These are phyloP conservation scores for Leccinum longicurvipes DNA, from an alignment of 768 basidiomycete genomes.

Conservation along the genomic window DNA sequence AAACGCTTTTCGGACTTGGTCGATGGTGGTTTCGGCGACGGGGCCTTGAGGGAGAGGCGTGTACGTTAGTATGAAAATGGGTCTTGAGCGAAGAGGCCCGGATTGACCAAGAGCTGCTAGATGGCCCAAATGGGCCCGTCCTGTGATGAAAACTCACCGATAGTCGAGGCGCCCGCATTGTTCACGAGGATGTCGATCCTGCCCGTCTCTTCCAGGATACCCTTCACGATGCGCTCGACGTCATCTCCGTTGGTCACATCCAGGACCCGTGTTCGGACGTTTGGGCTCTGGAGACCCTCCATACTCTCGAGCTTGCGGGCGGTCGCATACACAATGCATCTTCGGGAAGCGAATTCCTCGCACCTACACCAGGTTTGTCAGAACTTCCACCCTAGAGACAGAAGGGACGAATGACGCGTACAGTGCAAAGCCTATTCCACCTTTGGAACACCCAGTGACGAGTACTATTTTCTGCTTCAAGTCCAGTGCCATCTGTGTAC, in stretches of 20 bases:
- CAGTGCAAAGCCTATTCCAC: slow-evolving; percentile 59
- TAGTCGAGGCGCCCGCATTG: slow-evolving; percentile 56
- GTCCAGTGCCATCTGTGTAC: too few species aligned
- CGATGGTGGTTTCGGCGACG: slow-evolving; percentile 52
- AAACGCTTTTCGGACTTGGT: slow-evolving; percentile 50
- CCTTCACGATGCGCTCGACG: slow-evolving; percentile 46
- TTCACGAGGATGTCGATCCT: slow-evolving; percentile 74
- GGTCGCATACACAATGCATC: slow-evolving; percentile 77
- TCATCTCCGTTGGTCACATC: too few species aligned
- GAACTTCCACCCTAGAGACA: too few species aligned
- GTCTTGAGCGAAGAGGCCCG: too few species aligned
- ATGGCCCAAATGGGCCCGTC: too few species aligned
- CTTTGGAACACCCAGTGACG: slow-evolving; percentile 76
- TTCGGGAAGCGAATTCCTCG: slow-evolving; percentile 60
- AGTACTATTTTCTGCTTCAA: too few species aligned
- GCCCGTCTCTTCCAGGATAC: slow-evolving; percentile 54
- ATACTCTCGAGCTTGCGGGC: too few species aligned
- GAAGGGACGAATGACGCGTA: slow-evolving; percentile 24
- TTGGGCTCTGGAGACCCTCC: slow-evolving; percentile 44
- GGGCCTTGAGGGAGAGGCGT: slow-evolving; percentile 30
- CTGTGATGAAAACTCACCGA: slow-evolving; percentile 38
- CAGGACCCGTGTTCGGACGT: slow-evolving; percentile 47
- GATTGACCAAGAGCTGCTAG: too few species aligned
- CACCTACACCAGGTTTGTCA: slow-evolving; percentile 41
- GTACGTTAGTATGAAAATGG: background rate